Base-by-base conservation (phyloP, 2,329 filamentous ascomycete genomes). In the Phialophora expanda region DNA sequence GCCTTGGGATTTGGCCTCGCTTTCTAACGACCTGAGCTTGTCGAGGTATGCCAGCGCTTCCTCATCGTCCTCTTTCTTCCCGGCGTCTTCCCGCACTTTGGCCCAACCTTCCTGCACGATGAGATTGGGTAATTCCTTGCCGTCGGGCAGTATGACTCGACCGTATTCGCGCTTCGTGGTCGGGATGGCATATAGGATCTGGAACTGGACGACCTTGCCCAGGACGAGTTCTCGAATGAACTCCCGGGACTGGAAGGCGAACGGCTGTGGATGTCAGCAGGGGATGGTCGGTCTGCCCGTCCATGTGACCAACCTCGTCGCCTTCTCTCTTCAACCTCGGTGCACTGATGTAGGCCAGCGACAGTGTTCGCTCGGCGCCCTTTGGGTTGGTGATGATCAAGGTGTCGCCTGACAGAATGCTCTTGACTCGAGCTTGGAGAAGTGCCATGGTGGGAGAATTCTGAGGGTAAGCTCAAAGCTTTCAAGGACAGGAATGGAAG, bases 161-260 rank as follows among this genome's bases (percentile, higher is more conserved):
- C 94, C 95, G 76, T 97, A 99, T 76, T 99, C 94, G 59, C 72
- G 71, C 57, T 79, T 82, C 68, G 85, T 85, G 62, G 88, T 90
- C 17, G 94, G 93, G 66, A 98, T 90, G 66, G 90, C 91, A 81
- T 99, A 98, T 61, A 93, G 85, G 51, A 96, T 85, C 66, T 88
- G 87, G 83, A 94, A 97, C 73, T 93, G 89, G 69, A 99, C 84
- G 30, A 89, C 86, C 79, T 97, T 97, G 76, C 94, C 94, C 64
- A 98, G 90, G 48, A 90, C 85, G 59, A 93, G 83, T 71, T 90
- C 89, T 74, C 95, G 90, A 68, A 99, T 86, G 77, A 91, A 95
- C 80, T 99, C 95, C 76, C 95, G 92, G 66, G 95, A 97, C 79
- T 95, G 90, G 79, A 97, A 99, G 65, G 92, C 93, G 76, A 90